A percentile compares a stretch with the other conserved stretches of the same genome.
phyloP scores from a whole-genome alignment of 2,329 filamentous ascomycete species.

The Teratosphaeria nubilosa region DNA sequence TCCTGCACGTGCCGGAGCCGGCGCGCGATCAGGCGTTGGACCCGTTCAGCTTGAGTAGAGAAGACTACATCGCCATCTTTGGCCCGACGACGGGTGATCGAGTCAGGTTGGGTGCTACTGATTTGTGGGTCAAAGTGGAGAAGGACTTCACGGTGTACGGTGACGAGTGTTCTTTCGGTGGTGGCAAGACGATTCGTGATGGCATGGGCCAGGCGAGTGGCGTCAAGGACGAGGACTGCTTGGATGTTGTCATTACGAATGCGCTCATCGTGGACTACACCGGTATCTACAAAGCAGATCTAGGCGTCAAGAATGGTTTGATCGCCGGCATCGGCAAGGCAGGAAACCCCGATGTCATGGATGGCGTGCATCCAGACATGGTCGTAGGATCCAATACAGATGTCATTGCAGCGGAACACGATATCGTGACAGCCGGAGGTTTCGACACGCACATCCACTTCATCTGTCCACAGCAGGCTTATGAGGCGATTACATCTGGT shows the following conservation, averaged over 20 bases:
- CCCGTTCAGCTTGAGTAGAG: constrained; percentile 61
- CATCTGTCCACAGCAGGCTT: constrained; percentile 85
- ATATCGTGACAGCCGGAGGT: constrained; percentile 83
- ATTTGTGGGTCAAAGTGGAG: constrained; percentile 86
- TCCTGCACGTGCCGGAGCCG: constrained; percentile 65
- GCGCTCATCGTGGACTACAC: constrained; percentile 83
- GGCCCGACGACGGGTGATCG: constrained; percentile 82
- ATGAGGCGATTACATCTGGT: constrained; percentile 74
- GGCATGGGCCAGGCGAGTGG: constrained; percentile 92
- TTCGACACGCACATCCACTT: constrained; percentile 89
- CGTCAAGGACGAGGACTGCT: constrained; percentile 56
- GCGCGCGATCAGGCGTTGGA: constrained; percentile 47
- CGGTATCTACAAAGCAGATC: constrained; percentile 93
- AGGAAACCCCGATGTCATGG: constrained; percentile 95
- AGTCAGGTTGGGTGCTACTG: constrained; percentile 71
- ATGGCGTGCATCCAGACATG: constrained; percentile 68
- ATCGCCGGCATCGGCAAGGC: constrained; percentile 90
- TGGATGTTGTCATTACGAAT: constrained; percentile 83
- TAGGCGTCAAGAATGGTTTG: constrained; percentile 77
- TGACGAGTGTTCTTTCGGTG: constrained; percentile 91
- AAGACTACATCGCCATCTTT: constrained; percentile 79
- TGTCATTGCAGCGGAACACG: constrained; percentile 80
- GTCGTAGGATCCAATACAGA: constrained; percentile 82
- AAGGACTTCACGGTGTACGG: constrained; percentile 75
- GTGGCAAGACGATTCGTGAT: constrained; percentile 85